Conservation (phyloP, 73 alveolate genomes). For the Effrenium voratum region DNA sequence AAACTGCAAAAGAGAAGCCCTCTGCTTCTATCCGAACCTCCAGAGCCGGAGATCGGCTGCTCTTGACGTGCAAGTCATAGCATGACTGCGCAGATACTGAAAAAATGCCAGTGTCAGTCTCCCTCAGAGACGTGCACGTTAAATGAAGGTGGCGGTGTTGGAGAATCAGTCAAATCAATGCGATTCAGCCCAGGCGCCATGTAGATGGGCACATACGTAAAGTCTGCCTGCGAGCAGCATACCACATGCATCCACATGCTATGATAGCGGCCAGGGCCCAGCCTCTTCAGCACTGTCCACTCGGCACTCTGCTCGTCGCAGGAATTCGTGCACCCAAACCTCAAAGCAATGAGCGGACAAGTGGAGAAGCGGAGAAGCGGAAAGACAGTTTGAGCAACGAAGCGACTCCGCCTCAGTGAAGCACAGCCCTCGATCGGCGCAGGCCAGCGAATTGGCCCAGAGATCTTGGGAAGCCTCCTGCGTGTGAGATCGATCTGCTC, state of each 20-base stretch:
- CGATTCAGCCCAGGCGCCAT: neutral
- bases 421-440: conserved; percentile 80
- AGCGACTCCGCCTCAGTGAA: conserved; percentile 28
- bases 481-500: too few relatives aligned
- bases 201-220: conserved; percentile 57
- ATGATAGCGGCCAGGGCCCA: neutral
- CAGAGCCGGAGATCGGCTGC: too few relatives aligned
- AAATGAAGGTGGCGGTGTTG: too few relatives aligned
- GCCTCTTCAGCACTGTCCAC: neutral
- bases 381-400: neutral
- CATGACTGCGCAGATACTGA: neutral
- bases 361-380: neutral
- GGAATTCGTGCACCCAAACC: conserved; percentile 81
- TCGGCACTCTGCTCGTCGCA: conserved; percentile 77
- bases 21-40: too few relatives aligned
- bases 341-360: neutral
- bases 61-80: conserved; percentile 17
- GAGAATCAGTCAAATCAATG: neutral
- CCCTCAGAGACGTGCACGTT: too few relatives aligned
- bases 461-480: neutral
- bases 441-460: conserved; percentile 29
- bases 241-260: neutral
- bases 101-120: too few relatives aligned
- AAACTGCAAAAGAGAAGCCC: too few relatives aligned
- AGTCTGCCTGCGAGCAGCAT: conserved; percentile 41